Evolutionary conservation across 139 green algal species (phyloP), one percentile per base, ranked within the genome.

Genomic region (Auxenochlorella pyrenoidosa): DNA sequence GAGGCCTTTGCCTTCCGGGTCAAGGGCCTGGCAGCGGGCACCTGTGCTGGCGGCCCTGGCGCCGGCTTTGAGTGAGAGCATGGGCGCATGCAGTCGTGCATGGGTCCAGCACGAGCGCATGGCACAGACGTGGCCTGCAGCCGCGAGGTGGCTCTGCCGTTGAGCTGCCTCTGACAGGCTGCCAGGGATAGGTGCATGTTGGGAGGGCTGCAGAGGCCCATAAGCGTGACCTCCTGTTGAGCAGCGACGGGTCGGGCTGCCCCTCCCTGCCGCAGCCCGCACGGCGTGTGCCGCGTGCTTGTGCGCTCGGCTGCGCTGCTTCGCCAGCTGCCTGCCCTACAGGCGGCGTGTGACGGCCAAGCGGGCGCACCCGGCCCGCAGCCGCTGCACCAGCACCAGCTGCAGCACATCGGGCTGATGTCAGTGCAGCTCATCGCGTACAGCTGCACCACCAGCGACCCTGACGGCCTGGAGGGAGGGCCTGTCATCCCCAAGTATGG

Each of bases 301-400:
- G 28, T 47, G 26, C 75, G 75, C 75, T 82, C 75, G 24, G 75
- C 44, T 28, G 75, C 43, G 28, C 26, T 82, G 44, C 75, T 82
- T 0, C 47, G 40, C 41, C 75, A 41, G 75, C 75, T 82, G 75
- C 75, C 75, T 15, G 30, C 75, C 22, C 44, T 82, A 30, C 36
- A 28, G 38, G 21, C 26, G 3, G 36, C 5, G 21, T 3, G 10
- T 4, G 75, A 43, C 0, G 75, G 44, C 22, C 24, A 36, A 5
- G 44, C 75, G 30, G 28, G 2, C 2, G 75, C 75, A 30, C 41
- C 75, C 44, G 30, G 36, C 16, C 43, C 40, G 43, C 43, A 2
- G 44, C 30, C 30, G 43, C 28, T 24, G 28, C 30, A 13, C 41
- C 30, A 28, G 44, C 75, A 51, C 28, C 75, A 65, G 75, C 36